These are phyloP conservation scores for Naegleria gruberi DNA, from an alignment of 208 protist species.

Conservation along the genomic window DNA sequence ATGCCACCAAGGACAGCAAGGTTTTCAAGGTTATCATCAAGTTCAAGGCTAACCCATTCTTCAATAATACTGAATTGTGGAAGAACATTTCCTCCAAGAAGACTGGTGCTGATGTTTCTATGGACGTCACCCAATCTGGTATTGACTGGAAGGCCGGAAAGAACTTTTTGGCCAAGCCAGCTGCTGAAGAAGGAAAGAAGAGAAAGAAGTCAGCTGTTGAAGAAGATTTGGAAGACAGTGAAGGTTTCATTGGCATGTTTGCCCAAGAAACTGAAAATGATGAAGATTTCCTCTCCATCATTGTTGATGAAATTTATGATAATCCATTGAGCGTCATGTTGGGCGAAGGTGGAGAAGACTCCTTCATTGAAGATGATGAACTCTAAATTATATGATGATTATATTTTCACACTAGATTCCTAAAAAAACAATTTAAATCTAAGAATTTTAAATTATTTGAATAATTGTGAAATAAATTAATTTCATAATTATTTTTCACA, in stretches of 20 bases:
- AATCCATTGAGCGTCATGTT: not conserved
- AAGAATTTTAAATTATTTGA: too few relatives aligned
- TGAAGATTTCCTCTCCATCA: not conserved
- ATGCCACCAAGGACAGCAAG: not conserved
- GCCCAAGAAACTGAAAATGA: not conserved
- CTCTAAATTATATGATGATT: too few relatives aligned
- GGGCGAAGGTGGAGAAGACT: not conserved
- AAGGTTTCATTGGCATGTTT: not conserved
- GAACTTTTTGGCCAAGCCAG: not conserved
- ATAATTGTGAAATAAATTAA: too few relatives aligned
- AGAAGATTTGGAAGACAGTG: not conserved
- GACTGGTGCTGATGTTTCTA: not conserved
- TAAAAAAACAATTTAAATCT: too few relatives aligned
- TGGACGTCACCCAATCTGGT: not conserved
- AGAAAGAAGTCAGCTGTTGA: not conserved
- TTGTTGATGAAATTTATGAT: not conserved
- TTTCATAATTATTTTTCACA: too few relatives aligned
- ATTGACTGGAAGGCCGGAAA: not conserved
- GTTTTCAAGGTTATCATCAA: not conserved
- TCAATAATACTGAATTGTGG: not conserved
- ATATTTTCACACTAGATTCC: too few relatives aligned
- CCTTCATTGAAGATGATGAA: too few relatives aligned
- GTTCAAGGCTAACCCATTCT: not conserved
- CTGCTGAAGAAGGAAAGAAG: not conserved
- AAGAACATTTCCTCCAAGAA: not conserved